phyloP scores from a whole-genome alignment of 441 rosid genomes.

The Populus hybrid region DNA sequence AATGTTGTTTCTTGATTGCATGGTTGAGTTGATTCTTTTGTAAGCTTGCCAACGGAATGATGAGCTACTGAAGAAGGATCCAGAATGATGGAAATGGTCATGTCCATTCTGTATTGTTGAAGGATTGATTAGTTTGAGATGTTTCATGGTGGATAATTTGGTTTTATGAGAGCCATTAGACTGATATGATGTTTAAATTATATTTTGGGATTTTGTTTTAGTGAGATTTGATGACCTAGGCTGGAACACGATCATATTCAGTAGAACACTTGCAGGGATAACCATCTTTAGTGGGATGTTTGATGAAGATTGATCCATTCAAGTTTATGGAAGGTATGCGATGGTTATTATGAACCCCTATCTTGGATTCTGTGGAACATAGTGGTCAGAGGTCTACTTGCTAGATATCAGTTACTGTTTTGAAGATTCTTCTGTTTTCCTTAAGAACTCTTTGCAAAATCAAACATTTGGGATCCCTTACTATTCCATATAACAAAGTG shows the following conservation, averaged over 20 bases:
- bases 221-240: conserved; percentile 6
- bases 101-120: neutral
- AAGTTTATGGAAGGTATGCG: conserved; percentile 6
- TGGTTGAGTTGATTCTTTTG: neutral
- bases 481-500: conserved; percentile 22
- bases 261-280: conserved; percentile 2
- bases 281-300: conserved; percentile 15
- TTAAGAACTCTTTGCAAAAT: conserved; percentile 32
- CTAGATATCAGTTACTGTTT: conserved; percentile 23
- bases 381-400: conserved; percentile 18
- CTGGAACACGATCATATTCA: neutral
- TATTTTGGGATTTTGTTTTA: neutral
- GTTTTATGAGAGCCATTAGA: conserved; percentile 4
- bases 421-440: conserved; percentile 29
- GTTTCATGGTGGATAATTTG: conserved; percentile 13
- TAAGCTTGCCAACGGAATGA: conserved; percentile 19
- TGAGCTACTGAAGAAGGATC: conserved; percentile 12
- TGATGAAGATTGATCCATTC: conserved; percentile 11
- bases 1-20: conserved; percentile 11
- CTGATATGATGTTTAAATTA: neutral
- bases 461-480: conserved; percentile 29
- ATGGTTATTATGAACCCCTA: conserved; percentile 10
- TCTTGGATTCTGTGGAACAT: conserved; percentile 21
- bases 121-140: conserved; percentile 2
- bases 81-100: conserved; percentile 7